These are phyloP conservation scores for Ceratobasidium sp. DNA, from an alignment of 1,284 basidiomycete genomes.

Conservation along the genomic window DNA sequence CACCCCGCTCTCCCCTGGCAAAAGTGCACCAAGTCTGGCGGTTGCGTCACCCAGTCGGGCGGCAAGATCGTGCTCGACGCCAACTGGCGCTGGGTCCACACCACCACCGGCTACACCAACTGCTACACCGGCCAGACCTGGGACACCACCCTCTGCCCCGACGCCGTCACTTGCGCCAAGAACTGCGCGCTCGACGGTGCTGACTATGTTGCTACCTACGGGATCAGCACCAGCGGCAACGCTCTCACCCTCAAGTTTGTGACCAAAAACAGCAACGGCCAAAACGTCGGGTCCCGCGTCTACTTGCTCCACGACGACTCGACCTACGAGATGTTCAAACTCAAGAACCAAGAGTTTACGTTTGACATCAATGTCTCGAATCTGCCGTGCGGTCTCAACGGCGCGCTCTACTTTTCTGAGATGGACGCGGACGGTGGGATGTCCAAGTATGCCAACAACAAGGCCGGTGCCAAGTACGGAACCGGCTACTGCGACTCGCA, in stretches of 20 bases:
- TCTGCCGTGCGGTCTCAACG: conserved; percentile 69
- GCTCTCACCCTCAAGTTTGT: conserved; percentile 33
- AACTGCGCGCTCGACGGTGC: conserved; percentile 71
- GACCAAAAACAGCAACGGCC: conserved; percentile 64
- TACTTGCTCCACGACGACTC: conserved; percentile 63
- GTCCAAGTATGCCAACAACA: too few species aligned
- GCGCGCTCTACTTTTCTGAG: conserved; percentile 54
- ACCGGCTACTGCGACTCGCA: too few species aligned
- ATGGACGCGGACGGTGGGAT: too few species aligned
- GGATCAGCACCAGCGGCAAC: conserved; percentile 16
- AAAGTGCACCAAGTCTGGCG: neutral
- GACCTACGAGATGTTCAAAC: conserved; percentile 66
- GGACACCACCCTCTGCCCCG: conserved; percentile 60
- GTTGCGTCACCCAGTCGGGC: too few species aligned
- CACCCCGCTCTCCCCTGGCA: neutral
- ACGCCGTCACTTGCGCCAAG: conserved; percentile 60
- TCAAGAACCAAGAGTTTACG: conserved; percentile 68
- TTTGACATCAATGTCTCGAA: conserved; percentile 70
- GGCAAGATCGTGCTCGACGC: too few species aligned
- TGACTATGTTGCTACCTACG: conserved; percentile 62
- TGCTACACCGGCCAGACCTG: conserved; percentile 64
- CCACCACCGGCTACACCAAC: conserved; percentile 51
- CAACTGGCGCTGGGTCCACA: too few species aligned
- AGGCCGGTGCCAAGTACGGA: too few species aligned
- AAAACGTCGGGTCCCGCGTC: conserved; percentile 74